Conservation (phyloP, 140 eudicot species). For the Erigeron philadelphicus region DNA sequence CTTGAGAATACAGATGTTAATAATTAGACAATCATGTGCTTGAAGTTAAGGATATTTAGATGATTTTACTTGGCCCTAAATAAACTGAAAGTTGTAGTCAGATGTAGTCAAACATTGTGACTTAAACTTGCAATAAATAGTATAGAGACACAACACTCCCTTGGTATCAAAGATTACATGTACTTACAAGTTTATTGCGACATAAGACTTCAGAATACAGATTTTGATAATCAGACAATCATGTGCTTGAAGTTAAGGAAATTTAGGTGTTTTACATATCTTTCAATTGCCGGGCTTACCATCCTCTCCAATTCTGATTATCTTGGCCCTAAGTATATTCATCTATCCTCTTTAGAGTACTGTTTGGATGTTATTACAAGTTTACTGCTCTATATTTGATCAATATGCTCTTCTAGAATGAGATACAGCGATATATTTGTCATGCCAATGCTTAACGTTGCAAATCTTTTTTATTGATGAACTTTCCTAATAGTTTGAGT, state of each 20-base stretch:
- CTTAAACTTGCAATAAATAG: neutral
- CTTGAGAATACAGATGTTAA: neutral
- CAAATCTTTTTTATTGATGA: constrained; percentile 12
- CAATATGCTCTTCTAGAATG: neutral
- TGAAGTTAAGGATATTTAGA: neutral
- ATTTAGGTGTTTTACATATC: neutral
- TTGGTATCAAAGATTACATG: neutral
- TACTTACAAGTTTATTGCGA: neutral
- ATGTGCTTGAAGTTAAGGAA: neutral
- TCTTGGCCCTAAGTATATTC: too few relatives aligned
- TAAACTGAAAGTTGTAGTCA: neutral
- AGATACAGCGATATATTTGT: neutral
- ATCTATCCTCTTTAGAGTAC: too few relatives aligned
- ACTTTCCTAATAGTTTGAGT: neutral
- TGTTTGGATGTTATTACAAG: neutral
- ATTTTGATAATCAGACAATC: neutral
- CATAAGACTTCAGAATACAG: neutral
- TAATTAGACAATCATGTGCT: neutral
- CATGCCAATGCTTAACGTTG: neutral
- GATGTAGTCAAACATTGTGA: neutral
- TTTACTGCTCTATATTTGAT: neutral
- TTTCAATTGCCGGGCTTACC: too few relatives aligned
- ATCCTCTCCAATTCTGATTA: too few relatives aligned
- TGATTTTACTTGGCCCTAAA: neutral
- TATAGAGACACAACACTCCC: neutral